phyloP scores from a whole-genome alignment of 139 green algal species.

The Closterium sp. region DNA sequence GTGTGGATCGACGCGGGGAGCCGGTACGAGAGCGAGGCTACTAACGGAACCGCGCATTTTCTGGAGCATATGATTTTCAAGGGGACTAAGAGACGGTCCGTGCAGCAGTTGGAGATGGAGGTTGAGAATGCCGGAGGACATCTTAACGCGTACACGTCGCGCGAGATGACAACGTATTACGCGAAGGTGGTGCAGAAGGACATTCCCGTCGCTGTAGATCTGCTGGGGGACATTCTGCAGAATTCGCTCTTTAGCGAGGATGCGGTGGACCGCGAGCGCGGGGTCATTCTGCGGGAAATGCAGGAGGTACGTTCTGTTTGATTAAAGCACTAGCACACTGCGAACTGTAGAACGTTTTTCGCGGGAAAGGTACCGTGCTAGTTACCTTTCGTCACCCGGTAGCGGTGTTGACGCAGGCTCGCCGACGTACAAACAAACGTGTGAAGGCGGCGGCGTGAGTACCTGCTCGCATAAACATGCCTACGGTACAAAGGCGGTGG shows the following conservation, averaged over 20 bases:
- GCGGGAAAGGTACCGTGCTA: no score
- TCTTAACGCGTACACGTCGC: conserved; percentile 97
- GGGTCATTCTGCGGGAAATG: conserved; percentile 97
- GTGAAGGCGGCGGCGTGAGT: no score
- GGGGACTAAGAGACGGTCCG: conserved; percentile 75
- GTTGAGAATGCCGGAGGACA: conserved; percentile 98
- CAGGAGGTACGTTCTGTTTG: no score
- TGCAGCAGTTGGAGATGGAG: conserved; percentile 86
- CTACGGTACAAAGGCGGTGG: no score
- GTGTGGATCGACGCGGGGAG: conserved; percentile 97
- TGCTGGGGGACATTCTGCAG: conserved; percentile 96
- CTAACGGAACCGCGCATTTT: conserved; percentile 96
- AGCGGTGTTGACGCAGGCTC: no score
- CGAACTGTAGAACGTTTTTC: no score
- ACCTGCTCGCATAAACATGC: no score
- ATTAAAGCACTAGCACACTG: no score
- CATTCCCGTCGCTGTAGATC: conserved; percentile 83
- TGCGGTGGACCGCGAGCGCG: conserved; percentile 85
- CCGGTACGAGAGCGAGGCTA: conserved; percentile 69
- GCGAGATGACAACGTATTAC: conserved; percentile 96
- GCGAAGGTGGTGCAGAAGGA: conserved; percentile 85
- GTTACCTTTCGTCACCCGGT: no score
- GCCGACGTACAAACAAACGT: no score
- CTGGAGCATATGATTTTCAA: conserved; percentile 99
- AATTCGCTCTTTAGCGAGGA: conserved; percentile 83